Base-by-base conservation (phyloP, 768 basidiomycete genomes). In the Pleurotus salmoneostramineus region DNA sequence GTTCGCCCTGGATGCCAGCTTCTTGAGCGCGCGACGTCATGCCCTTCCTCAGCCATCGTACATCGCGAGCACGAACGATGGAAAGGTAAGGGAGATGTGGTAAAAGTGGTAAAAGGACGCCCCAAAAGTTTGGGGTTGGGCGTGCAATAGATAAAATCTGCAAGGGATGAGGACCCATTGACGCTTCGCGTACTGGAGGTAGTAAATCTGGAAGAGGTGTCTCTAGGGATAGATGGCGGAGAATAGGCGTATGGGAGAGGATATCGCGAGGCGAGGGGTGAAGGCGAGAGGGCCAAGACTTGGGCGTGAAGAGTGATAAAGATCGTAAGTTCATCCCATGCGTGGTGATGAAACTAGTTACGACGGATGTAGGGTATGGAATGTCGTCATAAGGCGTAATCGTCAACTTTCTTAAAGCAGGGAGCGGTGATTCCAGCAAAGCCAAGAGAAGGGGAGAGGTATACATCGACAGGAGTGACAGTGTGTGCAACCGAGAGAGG, bases 1-100 rank as follows among this genome's bases (percentile, higher is more conserved):
- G 86, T 67, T 91, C 88, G 44, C 90, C 91, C 70, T 92, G 91
- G 11, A 91, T 80, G 6, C 91, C 91, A 5, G 91, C 81, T 61
- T 80, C 83, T 61, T 82, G 84, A 27, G 91, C 91, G 58, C 79
- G 76, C 0, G 71, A 71, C 6, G 79, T 83, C 69, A 92, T 79
- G 0, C 89, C 91, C 52, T 77, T 79, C 56, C 85, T 73, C 36
- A 93, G 69, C 89, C 91, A 93, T 34, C 83, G 82, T 14, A 90
- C 78, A 62, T 91, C 89, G 59, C 88, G 75, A 12, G 79, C 76
- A 12, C 87, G 80, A 15, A 93, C 71, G 6, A 80, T 76, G 43
- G 72, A 66, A 21, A 93, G 75, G 10, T 73, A 64, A 0, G 88
- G 88, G 15, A 92, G 69, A 3, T 69, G 74, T 4, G 83, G 81